Evolutionary conservation across 306 rosid species (phyloP).

Genomic region (Fragaria vesca): DNA sequence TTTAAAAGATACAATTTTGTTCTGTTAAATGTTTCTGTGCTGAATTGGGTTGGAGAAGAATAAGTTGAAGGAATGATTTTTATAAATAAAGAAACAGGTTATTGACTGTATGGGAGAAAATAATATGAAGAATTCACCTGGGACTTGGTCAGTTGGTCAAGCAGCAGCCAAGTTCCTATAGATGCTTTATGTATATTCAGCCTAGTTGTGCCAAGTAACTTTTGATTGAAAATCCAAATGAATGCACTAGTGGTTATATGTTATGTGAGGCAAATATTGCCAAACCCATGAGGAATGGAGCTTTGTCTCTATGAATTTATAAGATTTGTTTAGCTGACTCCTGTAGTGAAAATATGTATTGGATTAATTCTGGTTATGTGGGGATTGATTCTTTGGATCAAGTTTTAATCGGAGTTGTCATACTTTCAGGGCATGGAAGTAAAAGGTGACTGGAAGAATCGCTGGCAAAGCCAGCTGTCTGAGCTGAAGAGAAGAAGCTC

Average conservation of each 20-base stretch:
- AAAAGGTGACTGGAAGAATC: conserved; percentile 47
- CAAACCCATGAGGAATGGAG: not conserved
- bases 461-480: conserved; percentile 67
- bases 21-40: not conserved
- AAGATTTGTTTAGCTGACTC: not conserved
- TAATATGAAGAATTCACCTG: not conserved
- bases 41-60: not conserved
- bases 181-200: not conserved
- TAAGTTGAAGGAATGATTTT: not conserved
- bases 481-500: conserved; percentile 59
- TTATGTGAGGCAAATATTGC: not conserved
- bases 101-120: not conserved
- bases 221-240: not conserved
- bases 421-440: conserved; percentile 50
- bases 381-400: not conserved
- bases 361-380: not conserved
- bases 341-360: not conserved
- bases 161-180: not conserved
- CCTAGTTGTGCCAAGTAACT: not conserved
- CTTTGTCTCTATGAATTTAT: not conserved
- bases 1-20: not conserved
- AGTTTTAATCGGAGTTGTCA: not conserved
- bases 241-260: not conserved
- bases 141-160: not conserved
- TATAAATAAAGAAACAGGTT: not conserved